phyloP scores from a whole-genome alignment of 345 rosid species.

The Pistacia vera region DNA sequence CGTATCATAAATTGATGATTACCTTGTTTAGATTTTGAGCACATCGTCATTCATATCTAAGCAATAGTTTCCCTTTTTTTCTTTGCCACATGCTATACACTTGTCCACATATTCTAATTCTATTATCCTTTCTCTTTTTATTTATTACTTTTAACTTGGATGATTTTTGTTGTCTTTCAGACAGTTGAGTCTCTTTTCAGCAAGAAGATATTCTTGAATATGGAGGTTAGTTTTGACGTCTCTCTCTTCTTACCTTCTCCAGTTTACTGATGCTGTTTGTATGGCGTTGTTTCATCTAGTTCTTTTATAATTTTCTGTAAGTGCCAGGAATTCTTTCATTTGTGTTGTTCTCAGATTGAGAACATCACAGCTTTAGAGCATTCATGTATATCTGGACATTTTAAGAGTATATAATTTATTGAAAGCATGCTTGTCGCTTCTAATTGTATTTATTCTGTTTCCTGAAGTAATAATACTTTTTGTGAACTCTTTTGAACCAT shows the following conservation, averaged over 20 bases:
- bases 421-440: constrained; percentile 1
- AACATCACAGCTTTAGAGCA: too few relatives aligned
- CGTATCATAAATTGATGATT: background rate
- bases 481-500: background rate
- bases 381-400: too few relatives aligned
- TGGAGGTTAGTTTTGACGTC: constrained; percentile 68
- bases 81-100: too few relatives aligned
- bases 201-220: constrained; percentile 57
- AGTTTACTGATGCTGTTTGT: background rate
- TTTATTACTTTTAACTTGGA: background rate
- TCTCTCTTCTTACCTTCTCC: background rate
- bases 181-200: constrained; percentile 76
- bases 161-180: constrained; percentile 45
- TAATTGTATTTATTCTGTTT: background rate
- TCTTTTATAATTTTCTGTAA: background rate
- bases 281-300: background rate
- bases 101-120: too few relatives aligned
- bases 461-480: background rate
- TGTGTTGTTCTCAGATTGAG: background rate
- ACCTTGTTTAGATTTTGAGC: background rate
- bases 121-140: background rate
- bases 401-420: background rate
- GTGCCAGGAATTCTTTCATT: background rate
- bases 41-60: background rate
- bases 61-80: background rate